These are phyloP conservation scores for Arbutus unedo DNA, from an alignment of 148 eudicot genomes.

Conservation along the genomic window DNA sequence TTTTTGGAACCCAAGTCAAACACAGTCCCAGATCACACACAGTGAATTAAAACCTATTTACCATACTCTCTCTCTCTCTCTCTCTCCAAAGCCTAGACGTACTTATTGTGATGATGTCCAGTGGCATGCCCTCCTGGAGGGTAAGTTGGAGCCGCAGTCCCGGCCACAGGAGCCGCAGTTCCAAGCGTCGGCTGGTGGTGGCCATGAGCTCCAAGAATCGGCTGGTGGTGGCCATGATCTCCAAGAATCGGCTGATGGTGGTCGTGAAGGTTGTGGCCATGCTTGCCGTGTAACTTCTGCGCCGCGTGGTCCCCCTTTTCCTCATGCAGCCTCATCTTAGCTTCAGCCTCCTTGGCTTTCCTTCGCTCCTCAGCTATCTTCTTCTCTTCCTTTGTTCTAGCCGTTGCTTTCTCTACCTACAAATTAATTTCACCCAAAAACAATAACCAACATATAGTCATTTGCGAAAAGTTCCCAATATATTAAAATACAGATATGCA, in stretches of 20 bases:
- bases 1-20: too few species aligned
- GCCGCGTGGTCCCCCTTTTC: constrained; percentile 56
- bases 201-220: background rate
- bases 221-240: background rate
- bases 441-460: too few species aligned
- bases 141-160: background rate
- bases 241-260: constrained; percentile 21
- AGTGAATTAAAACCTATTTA: too few species aligned
- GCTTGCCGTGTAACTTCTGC: constrained; percentile 37
- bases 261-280: constrained; percentile 8
- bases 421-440: background rate
- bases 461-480: too few species aligned
- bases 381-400: constrained; percentile 56
- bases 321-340: constrained; percentile 57
- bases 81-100: background rate
- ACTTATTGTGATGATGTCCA: background rate
- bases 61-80: background rate
- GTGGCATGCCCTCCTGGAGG: background rate
- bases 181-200: background rate
- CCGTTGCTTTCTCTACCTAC: constrained; percentile 49
- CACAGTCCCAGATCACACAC: too few species aligned
- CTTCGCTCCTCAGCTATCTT: constrained; percentile 46
- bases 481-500: too few species aligned
- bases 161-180: background rate
- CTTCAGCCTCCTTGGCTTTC: constrained; percentile 78